Base-by-base conservation (phyloP, 2,329 filamentous ascomycete species). In the Herpomyces periplanetae region DNA sequence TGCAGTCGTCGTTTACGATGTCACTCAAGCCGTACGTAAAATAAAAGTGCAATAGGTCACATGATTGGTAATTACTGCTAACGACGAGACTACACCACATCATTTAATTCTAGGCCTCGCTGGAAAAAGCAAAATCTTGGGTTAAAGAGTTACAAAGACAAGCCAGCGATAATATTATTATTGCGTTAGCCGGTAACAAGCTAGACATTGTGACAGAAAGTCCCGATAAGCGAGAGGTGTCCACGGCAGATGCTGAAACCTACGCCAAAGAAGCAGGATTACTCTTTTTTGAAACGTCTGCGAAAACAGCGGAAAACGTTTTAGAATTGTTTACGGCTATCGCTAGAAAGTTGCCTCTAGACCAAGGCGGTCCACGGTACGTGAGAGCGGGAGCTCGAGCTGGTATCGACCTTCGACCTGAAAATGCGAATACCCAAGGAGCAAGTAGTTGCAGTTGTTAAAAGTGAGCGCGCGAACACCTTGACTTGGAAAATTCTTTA, bases 151-250 rank as follows among this genome's bases (percentile, higher is more conserved):
- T 96, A 21, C 80, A 96, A 42, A 62, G 80, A 36, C 80, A 96
- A 44, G 80, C 84, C 26, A 96, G 91, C 47, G 80, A 96, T 43
- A 91, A 91, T 43, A 96, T 96, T 40, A 73, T 96, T 41, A 96
- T 96, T 34, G 80, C 80, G 17, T 58, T 96, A 16, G 80, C 75
- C 20, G 80, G 80, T 26, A 96, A 96, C 51, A 91, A 96, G 46
- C 50, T 87, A 34, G 80, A 96, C 51, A 47, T 96, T 30, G 80
- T 88, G 26, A 73, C 59, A 26, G 73, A 87, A 35, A 65, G 68
- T 36, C 75, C 75, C 18, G 75, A 88, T 39, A 91, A 91, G 54
- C 64, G 80, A 34, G 80, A 73, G 16, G 80, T 96, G 25, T 38
- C 60, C 24, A 63, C 65, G 10, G 63, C 63, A 28, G 80, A 96